phyloP scores from a whole-genome alignment of 192 early-diverging fungal genomes.

The Backusella tuberculispora region DNA sequence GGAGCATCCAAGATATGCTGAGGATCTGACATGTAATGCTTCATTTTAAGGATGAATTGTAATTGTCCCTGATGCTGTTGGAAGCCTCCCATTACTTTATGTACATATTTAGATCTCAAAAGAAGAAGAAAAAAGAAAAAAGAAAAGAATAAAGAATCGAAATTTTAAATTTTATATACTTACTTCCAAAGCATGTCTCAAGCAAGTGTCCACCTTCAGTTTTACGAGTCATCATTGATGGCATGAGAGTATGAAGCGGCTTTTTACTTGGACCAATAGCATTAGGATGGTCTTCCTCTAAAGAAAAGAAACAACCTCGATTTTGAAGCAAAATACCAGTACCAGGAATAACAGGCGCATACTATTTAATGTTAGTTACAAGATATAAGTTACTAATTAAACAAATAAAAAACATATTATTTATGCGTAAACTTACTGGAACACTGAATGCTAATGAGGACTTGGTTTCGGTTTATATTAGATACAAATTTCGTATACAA shows the following conservation, averaged over 20 bases:
- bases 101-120: slow-evolving; percentile 21
- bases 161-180: background rate
- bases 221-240: slow-evolving; percentile 59
- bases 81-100: slow-evolving; percentile 70
- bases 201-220: slow-evolving; percentile 39
- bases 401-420: background rate
- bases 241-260: slow-evolving; percentile 82
- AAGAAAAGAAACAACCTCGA: slow-evolving; percentile 67
- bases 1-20: slow-evolving; percentile 72
- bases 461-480: too few relatives aligned
- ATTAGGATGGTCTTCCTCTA: slow-evolving; percentile 65
- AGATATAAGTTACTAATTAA: background rate
- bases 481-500: too few relatives aligned
- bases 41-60: slow-evolving; percentile 72
- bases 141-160: too few relatives aligned
- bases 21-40: slow-evolving; percentile 57
- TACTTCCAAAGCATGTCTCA: slow-evolving; percentile 50
- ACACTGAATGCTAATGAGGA: slow-evolving; percentile 1
- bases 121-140: background rate
- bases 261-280: slow-evolving; percentile 66
- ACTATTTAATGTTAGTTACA: slow-evolving; percentile 19
- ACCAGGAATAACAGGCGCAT: slow-evolving; percentile 47
- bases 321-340: slow-evolving; percentile 72
- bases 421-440: slow-evolving; percentile 41
- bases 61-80: slow-evolving; percentile 87